Evolutionary conservation across 345 rosid genomes (phyloP), one percentile per base, ranked within the genome.

Genomic region (Combretum micranthum): DNA sequence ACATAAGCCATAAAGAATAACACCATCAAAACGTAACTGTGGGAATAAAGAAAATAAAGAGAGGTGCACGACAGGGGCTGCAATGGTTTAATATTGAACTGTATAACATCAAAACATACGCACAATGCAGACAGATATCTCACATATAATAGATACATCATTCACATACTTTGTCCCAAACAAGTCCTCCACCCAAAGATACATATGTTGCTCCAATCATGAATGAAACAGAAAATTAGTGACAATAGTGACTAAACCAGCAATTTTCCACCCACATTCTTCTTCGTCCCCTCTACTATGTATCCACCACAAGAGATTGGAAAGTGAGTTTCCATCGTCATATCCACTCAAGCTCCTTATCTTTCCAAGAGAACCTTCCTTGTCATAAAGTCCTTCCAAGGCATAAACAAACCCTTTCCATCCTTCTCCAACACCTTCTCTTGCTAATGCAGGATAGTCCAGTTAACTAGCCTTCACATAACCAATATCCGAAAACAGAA

Each of bases 331-430:
- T 21, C 97, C 96, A 67, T 86, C 91, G 56, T 89, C 91, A 60
- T 53, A 44, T 2, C 82, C 85, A 37, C 67, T 79, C 72, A 92
- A 74, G 46, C 66, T 70, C 54, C 54, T 70, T 10, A 85, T 68
- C 78, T 84, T 89, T 71, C 78, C 76, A 75, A 86, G 55, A 2
- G 88, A 96, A 44, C 72, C 71, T 44, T 73, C 87, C 69, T 69
- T 79, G 55, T 84, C 88, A 23, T 83, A 86, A 13, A 74, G 69
- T 15, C 77, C 94, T 77, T 92, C 87, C 80, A 93, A 73, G 6
- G 91, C 86, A 65, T 83, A 86, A 16, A 75, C 85, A 61, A 88
- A 86, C 19, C 98, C 97, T 76, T 88, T 92, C 97, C 97, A 92
- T 16, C 96, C 94, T 69, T 83, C 96, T 45, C 83, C 98, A 17